Conservation (phyloP, 2,329 filamentous ascomycete genomes). For the Phaeomoniella chlamydospora region DNA sequence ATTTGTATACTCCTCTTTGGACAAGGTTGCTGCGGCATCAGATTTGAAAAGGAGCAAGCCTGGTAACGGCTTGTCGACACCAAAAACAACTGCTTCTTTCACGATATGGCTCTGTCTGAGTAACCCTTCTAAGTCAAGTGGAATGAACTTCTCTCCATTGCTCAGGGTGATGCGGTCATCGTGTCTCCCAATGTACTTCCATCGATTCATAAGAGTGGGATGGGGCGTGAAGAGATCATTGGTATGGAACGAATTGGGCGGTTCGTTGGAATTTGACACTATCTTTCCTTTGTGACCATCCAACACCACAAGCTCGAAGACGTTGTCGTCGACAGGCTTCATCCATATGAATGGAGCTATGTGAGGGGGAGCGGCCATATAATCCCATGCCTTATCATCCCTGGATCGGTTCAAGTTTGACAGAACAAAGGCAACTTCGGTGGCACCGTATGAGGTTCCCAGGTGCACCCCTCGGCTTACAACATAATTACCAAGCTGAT, state of each 20-base stretch:
- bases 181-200: conserved; percentile 18
- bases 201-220: conserved; percentile 15
- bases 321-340: conserved; percentile 14
- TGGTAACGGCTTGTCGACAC: conserved; percentile 13
- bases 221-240: conserved; percentile 18
- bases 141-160: conserved; percentile 20
- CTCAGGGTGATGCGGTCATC: conserved; percentile 18
- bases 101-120: conserved; percentile 17
- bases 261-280: conserved; percentile 16
- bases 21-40: conserved; percentile 11
- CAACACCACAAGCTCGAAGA: conserved; percentile 19
- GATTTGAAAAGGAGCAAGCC: conserved; percentile 16
- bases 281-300: conserved; percentile 17
- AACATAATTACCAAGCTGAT: conserved; percentile 40
- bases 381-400: conserved; percentile 26
- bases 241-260: conserved; percentile 18
- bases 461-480: conserved; percentile 39
- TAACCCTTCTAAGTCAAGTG: conserved; percentile 17
- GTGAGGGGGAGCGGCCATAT: conserved; percentile 23
- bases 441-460: conserved; percentile 42
- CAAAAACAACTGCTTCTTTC: conserved; percentile 18
- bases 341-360: conserved; percentile 22
- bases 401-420: conserved; percentile 33
- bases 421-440: conserved; percentile 47
- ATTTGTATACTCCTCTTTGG: conserved; percentile 20